Evolutionary conservation across 257 asterid genomes (phyloP), one percentile per base, ranked within the genome.

Genomic region (Rhazya stricta): DNA sequence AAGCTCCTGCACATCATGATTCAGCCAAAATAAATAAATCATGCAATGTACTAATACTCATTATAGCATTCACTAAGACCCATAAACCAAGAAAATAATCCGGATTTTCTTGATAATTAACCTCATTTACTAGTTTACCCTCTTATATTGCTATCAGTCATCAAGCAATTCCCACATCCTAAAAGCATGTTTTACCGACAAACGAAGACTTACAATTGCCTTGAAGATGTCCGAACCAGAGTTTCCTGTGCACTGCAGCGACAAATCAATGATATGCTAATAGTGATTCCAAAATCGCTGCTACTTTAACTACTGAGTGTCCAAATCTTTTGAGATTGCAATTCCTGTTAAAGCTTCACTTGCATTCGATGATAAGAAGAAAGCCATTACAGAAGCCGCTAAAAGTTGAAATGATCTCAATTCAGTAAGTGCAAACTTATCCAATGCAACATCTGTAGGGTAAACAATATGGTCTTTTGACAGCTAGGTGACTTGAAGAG

Each of bases 211-310:
- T 68, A 45, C 10, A 69, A 43, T 3, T 74, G 34, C 11, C 60
- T 50, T 60, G 54, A 34, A 72, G 41, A 71, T 53, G 12, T 32
- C 51, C 65, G 10, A 72, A 34, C 27, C 68, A 25, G 5, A 15
- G 48, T 45, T 69, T 29, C 56, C 37, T 16, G 9, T 25, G 69
- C 21, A 60, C 39, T 46, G 37, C 36, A 70, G 37, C 36, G 11
- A 29, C 42, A 39, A 37, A n/a, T 75, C 78, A 15, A 39, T 62
- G 46, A 27, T 25, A 25, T 32, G 8, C 77, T 60, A 51, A 60
- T 41, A 73, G 57, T 42, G 45, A 42, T 57, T 37, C 71, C 11
- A 11, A 1, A 62, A 42, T 13, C 42, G 19, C 58, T 41, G 16
- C 39, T 25, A 12, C 25, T 46, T 66, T 54, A 23, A 50, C 69